Percentiles rank a stretch among this genome's conserved stretches.
These are phyloP conservation scores for Brasilioporus rufonigricans DNA, from an alignment of 768 basidiomycete species.

Conservation along the genomic window DNA sequence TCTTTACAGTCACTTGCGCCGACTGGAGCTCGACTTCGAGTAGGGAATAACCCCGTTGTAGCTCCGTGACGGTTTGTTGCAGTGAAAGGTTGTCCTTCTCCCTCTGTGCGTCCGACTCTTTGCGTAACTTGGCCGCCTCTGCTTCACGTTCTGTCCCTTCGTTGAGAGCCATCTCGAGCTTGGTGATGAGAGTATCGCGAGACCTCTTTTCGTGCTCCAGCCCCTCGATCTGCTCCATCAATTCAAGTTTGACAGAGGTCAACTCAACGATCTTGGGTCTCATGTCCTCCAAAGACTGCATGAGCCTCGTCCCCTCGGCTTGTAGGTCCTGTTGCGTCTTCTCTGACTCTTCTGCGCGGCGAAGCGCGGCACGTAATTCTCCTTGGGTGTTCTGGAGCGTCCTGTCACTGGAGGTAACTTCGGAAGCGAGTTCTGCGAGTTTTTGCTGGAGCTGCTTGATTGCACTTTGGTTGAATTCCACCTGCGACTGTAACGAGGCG, in stretches of 20 bases:
- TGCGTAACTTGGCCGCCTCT: slow-evolving; percentile 41
- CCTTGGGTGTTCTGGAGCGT: slow-evolving; percentile 59
- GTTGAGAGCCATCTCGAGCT: slow-evolving; percentile 59
- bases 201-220: slow-evolving; percentile 53
- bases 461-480: slow-evolving; percentile 43
- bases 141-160: slow-evolving; percentile 53
- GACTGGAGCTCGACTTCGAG: slow-evolving; percentile 62
- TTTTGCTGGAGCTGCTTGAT: slow-evolving; percentile 57
- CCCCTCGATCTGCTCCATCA: slow-evolving; percentile 60
- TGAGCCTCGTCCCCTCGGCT: slow-evolving; percentile 70
- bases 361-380: slow-evolving; percentile 62
- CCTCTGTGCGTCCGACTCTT: slow-evolving; percentile 42
- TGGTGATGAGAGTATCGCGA: slow-evolving; percentile 55
- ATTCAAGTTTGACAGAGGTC: slow-evolving; percentile 66
- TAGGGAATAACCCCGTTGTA: slow-evolving; percentile 60
- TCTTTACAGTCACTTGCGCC: slow-evolving; percentile 49
- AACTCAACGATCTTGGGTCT: slow-evolving; percentile 82
- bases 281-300: slow-evolving; percentile 84
- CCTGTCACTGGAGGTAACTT: slow-evolving; percentile 51
- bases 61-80: slow-evolving; percentile 51
- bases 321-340: slow-evolving; percentile 69
- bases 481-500: slow-evolving; percentile 45
- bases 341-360: slow-evolving; percentile 76
- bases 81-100: slow-evolving; percentile 53
- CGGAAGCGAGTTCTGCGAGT: slow-evolving; percentile 52